Evolutionary conservation across 257 asterid genomes (phyloP), one percentile per base, ranked within the genome.

Genomic region (Solanum appendiculatum): DNA sequence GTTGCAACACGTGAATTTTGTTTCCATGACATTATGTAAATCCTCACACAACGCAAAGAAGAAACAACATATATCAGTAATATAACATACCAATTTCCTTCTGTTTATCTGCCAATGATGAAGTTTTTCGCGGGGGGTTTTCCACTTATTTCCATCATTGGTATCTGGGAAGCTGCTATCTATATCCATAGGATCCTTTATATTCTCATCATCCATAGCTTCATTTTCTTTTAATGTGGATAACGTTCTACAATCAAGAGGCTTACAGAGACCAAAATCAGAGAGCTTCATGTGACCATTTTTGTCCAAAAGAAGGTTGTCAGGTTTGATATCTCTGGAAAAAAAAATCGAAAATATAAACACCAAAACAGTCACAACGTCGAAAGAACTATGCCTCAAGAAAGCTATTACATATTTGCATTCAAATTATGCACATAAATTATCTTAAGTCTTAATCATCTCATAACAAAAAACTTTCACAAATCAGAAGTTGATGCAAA

Each of bases 51-150:
- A 44, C 9, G 21, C 87, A 69, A 31, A 69, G 64, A 29, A 68
- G 37, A 66, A 68, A 85, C 25, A 69, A 42, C 48, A 84, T 36
- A 15, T 27, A 64, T 69, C 86, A 34, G 14, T 15, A 15, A 78
- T 44, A 44, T 44, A 15, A 9, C 39, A 44, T 78, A 89, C 91
- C 44, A 89, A 89, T 78, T 46, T 89, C 88, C 91, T 89, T 84
- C 91, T 87, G 66, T 89, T 89, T 81, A 80, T 89, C 90, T 89
- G 91, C 91, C 91, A 88, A 88, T 87, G 91, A 84, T 91, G 91
- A 68, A 91, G 86, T 82, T 87, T 90, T 86, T 91, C 91, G 70
- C 89, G 93, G 69, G 89, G 93, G 40, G 40, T 78, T 78, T 54
- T 78, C 64, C 84, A 78, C 64, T 78, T 78, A 78, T 33, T 78